Percentiles rank a stretch among this genome's conserved stretches.
phyloP scores from a whole-genome alignment of 1,139 yeast species.

The Saccharomycopsis phalli region DNA sequence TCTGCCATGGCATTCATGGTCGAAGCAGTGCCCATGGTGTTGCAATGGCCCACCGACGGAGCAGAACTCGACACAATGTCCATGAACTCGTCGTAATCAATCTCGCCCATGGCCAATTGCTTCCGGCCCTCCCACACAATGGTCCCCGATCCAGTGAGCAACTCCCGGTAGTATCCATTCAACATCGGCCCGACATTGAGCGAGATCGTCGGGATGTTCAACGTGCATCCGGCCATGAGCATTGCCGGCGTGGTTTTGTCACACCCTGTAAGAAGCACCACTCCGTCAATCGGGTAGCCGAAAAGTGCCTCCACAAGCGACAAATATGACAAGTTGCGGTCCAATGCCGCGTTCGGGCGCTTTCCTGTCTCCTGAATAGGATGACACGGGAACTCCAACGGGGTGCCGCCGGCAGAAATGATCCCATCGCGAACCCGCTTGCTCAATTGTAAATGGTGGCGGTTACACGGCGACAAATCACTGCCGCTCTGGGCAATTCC shows the following conservation, averaged over 20 bases:
- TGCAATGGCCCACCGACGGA: slow-evolving; percentile 98
- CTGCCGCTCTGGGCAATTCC: slow-evolving; percentile 27
- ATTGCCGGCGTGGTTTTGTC: slow-evolving; percentile 31
- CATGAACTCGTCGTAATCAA: slow-evolving; percentile 66
- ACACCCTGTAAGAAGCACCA: slow-evolving; percentile 29
- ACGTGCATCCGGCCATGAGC: slow-evolving; percentile 29
- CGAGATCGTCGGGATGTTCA: slow-evolving; percentile 29
- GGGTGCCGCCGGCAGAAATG: slow-evolving; percentile 24
- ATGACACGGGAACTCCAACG: slow-evolving; percentile 25
- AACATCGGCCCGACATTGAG: slow-evolving; percentile 31
- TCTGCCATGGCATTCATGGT: slow-evolving; percentile 98
- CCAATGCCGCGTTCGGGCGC: slow-evolving; percentile 25
- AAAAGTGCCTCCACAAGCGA: slow-evolving; percentile 24
- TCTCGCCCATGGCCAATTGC: slow-evolving; percentile 28
- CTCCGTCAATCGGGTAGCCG: slow-evolving; percentile 26
- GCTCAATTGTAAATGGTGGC: slow-evolving; percentile 24
- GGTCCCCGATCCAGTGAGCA: slow-evolving; percentile 25
- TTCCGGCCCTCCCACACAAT: slow-evolving; percentile 24
- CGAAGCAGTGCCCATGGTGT: slow-evolving; percentile 99
- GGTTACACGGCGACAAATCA: slow-evolving; percentile 24
- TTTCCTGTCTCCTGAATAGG: slow-evolving; percentile 26
- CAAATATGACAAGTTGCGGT: slow-evolving; percentile 24
- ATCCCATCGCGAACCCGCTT: slow-evolving; percentile 25
- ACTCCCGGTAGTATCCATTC: slow-evolving; percentile 25
- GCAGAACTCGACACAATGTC: slow-evolving; percentile 88